Evolutionary conservation across 345 rosid genomes (phyloP), one percentile per base, ranked within the genome.

Genomic region (Dipteronia dyeriana): DNA sequence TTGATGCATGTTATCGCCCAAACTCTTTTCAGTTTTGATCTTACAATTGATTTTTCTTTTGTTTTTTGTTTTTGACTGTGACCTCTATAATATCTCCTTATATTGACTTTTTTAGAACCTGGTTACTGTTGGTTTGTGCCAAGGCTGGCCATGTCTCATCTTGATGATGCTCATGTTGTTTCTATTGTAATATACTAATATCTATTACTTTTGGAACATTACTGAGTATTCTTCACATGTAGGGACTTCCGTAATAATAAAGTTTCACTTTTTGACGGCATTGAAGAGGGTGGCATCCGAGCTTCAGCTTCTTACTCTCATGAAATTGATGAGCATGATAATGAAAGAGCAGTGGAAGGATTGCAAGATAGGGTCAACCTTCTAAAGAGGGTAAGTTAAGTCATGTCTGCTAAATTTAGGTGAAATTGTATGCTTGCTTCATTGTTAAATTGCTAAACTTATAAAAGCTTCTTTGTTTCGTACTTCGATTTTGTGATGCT

Each of bases 251-350:
- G 92, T 51, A 89, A 83, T 77, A 86, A 79, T 72, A 91, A 91
- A 86, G 83, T 86, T 69, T 83, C 92, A 47, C 94, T 93, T 51
- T 95, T 93, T 85, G 97, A 95, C 84, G 97, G 97, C 68, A 88
- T 93, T 9, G 99, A 92, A 84, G 99, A 93, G 82, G 98, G 99
- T 81, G 98, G 99, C 82, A 91, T 95, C 77, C 89, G 97, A 86
- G 95, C 94, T 45, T 81, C 92, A 7, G 80, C 99, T 81, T 87
- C 93, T 34, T 95, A 90, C 86, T 89, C 93, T 26, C 97, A 91
- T 74, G 99, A 92, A 84, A 95, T 93, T 79, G 88, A 93, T 64
- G 98, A 93, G 86, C 98, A 93, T 79, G 99, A 91, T 61, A 95
- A 95, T 75, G 98, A 95, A 71, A 88, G 87, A 86, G 99, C 96